A percentile compares a stretch with the other conserved stretches of the same genome.
Conservation (phyloP, 2,329 filamentous ascomycete genomes). For the Pyrenochaeta sp. region DNA sequence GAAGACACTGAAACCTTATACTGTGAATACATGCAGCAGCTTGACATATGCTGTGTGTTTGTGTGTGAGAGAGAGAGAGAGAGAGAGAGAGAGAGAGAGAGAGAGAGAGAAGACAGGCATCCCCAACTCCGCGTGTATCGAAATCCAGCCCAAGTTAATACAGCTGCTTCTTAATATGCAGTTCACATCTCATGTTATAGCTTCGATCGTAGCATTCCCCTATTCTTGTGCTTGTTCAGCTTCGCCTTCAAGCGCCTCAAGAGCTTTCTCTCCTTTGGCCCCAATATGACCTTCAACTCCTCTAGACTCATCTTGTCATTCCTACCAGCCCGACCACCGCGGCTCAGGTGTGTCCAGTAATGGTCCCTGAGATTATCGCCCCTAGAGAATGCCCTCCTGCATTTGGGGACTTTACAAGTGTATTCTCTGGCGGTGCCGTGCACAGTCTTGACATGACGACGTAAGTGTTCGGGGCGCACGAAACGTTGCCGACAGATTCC, state of each 20-base stretch:
- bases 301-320: constrained; percentile 25
- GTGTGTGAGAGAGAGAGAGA: background rate
- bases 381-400: constrained; percentile 23
- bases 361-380: constrained; percentile 35
- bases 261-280: constrained; percentile 24
- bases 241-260: constrained; percentile 18
- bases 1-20: no score
- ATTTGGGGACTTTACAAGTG: constrained; percentile 22
- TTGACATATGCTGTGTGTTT: no score
- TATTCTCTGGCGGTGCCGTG: constrained; percentile 11
- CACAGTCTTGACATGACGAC: constrained; percentile 31
- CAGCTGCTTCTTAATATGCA: no score
- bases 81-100: background rate
- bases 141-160: background rate
- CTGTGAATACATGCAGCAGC: no score
- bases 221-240: background rate
- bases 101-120: constrained; percentile 10
- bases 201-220: background rate
- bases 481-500: constrained; percentile 16
- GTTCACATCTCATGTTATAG: background rate
- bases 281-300: constrained; percentile 25
- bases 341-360: constrained; percentile 34
- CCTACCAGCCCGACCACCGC: constrained; percentile 24
- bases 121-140: constrained; percentile 9
- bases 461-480: constrained; percentile 30